Evolutionary conservation across 2,329 filamentous ascomycete genomes (phyloP).

Genomic region (Verruconis gallopava): DNA sequence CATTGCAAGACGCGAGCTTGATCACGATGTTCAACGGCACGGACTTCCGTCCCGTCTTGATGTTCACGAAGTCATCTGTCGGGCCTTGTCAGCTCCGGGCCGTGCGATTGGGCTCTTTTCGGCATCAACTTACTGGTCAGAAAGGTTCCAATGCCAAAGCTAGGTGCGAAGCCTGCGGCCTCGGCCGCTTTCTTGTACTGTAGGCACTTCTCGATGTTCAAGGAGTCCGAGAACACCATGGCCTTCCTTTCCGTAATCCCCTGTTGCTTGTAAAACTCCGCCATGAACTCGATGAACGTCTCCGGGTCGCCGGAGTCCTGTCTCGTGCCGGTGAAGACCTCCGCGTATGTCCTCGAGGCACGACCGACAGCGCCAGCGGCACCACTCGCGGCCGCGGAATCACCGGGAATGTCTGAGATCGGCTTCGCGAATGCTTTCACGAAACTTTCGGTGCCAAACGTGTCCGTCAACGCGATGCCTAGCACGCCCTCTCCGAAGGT

Average conservation of each 20-base stretch:
- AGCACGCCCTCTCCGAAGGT: constrained; percentile 76
- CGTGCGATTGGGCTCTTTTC: no score
- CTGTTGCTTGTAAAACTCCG: constrained; percentile 64
- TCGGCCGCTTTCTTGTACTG: constrained; percentile 82
- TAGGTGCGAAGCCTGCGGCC: constrained; percentile 65
- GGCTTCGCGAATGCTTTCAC: constrained; percentile 68
- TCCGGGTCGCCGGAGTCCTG: constrained; percentile 84
- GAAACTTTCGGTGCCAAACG: constrained; percentile 86
- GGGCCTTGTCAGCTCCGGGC: constrained; percentile 13
- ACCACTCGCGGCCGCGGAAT: constrained; percentile 14
- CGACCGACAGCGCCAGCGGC: constrained; percentile 24
- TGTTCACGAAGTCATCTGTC: constrained; percentile 66
- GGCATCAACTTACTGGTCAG: constrained; percentile 57
- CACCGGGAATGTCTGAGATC: constrained; percentile 22
- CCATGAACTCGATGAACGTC: constrained; percentile 66
- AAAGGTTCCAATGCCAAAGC: constrained; percentile 91
- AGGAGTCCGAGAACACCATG: constrained; percentile 89
- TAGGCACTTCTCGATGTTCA: constrained; percentile 81
- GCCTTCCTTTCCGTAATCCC: constrained; percentile 70
- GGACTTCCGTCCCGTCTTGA: constrained; percentile 66
- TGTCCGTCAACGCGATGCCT: constrained; percentile 86
- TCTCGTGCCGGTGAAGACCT: constrained; percentile 70
- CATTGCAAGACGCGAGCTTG: constrained; percentile 77
- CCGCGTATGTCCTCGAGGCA: constrained; percentile 51
- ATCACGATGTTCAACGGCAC: constrained; percentile 94